Conservation (phyloP, 352 stramenopile genomes). For the Globisporangium cylindrosporum region DNA sequence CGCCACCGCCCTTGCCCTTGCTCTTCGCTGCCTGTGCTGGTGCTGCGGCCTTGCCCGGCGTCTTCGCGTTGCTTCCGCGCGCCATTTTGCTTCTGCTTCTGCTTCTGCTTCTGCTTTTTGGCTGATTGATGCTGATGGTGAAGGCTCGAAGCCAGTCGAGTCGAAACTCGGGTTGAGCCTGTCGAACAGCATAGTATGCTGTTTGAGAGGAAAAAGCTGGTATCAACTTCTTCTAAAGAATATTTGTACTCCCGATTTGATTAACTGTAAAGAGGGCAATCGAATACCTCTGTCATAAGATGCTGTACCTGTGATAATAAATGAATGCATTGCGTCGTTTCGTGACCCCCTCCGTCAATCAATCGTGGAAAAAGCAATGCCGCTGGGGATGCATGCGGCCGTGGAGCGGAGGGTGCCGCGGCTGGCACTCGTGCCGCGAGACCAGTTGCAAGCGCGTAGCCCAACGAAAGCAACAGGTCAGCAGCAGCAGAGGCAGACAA, state of each 20-base stretch:
- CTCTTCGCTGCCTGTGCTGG: neutral
- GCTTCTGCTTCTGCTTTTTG: neutral
- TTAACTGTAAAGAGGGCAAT: too few relatives aligned
- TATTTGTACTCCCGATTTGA: too few relatives aligned
- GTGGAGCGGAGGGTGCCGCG: slow-evolving; percentile 37
- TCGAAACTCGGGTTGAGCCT: slow-evolving; percentile 4
- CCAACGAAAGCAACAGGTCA: slow-evolving; percentile 15
- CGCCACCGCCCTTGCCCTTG: slow-evolving; percentile 15
- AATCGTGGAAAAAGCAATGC: neutral
- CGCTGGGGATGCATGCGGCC: slow-evolving; percentile 12
- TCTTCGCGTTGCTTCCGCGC: slow-evolving; percentile 20
- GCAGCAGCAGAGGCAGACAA: slow-evolving; percentile 11
- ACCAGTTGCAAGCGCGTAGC: slow-evolving; percentile 20
- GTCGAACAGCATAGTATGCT: slow-evolving; percentile 4
- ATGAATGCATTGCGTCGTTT: neutral
- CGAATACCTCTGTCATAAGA: neutral
- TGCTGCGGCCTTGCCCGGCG: slow-evolving; percentile 1
- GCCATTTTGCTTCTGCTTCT: slow-evolving; percentile 18
- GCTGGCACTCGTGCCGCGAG: slow-evolving; percentile 48
- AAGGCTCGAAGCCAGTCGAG: slow-evolving; percentile 8
- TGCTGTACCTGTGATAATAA: neutral
- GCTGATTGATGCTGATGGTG: neutral
- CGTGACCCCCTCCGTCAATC: neutral
- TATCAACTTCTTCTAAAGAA: neutral
- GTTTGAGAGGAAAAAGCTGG: neutral